Percentiles rank a stretch among this genome's conserved stretches.
Conservation (phyloP, 306 rosid species). For the Castanopsis chinensis region DNA sequence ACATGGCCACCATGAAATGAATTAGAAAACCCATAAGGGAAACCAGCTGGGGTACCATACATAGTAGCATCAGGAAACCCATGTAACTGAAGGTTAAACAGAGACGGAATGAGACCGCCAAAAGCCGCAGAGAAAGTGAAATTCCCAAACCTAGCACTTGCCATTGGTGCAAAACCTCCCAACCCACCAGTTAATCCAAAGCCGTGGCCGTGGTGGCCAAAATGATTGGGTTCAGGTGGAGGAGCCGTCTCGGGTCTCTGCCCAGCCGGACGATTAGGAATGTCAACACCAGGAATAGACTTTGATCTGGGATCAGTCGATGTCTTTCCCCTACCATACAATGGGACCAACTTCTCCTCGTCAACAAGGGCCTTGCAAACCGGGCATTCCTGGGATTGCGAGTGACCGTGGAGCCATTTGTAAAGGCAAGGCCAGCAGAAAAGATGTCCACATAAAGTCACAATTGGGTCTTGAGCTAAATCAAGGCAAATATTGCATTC, state of each 20-base stretch:
- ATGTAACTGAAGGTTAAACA: conserved; percentile 68
- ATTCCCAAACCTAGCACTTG: conserved; percentile 77
- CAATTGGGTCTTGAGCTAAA: conserved; percentile 86
- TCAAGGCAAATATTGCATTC: conserved; percentile 93
- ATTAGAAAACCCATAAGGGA: conserved; percentile 60
- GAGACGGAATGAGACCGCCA: conserved; percentile 72
- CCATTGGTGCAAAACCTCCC: conserved; percentile 69
- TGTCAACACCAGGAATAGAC: conserved; percentile 56
- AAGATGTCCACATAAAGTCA: conserved; percentile 86
- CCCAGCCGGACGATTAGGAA: conserved; percentile 78
- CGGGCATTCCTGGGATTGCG: conserved; percentile 73
- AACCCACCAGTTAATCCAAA: conserved; percentile 72
- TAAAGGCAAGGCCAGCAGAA: conserved; percentile 94
- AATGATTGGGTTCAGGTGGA: conserved; percentile 63
- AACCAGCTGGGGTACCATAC: conserved; percentile 52
- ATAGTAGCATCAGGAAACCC: conserved; percentile 62
- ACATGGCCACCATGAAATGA: conserved; percentile 55
- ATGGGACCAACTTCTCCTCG: conserved; percentile 82
- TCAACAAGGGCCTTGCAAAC: conserved; percentile 84
- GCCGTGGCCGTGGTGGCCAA: conserved; percentile 60
- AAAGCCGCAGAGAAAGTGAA: conserved; percentile 75
- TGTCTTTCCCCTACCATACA: conserved; percentile 84
- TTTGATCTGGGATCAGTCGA: conserved; percentile 82
- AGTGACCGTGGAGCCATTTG: conserved; percentile 81
- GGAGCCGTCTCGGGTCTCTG: conserved; percentile 86